Evolutionary conservation across 345 rosid species (phyloP).

Genomic region (Hirschfeldia incana): DNA sequence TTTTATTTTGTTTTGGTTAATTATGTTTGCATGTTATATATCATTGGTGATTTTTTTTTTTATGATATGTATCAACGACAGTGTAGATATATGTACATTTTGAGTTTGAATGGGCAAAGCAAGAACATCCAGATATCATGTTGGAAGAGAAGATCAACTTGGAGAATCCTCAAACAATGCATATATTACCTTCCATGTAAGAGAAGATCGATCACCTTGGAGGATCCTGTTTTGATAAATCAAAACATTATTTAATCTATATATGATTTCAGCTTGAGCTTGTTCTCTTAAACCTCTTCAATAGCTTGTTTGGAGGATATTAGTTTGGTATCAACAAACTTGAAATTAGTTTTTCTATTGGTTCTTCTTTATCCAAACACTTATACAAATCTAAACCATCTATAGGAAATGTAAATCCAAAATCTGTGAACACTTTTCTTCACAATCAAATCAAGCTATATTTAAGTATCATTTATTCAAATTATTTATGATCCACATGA

Average conservation of each 20-base stretch:
- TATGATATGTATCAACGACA: background rate
- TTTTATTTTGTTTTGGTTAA: background rate
- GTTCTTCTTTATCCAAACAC: background rate
- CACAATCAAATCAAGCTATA: background rate
- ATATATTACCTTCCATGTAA: background rate
- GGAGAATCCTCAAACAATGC: background rate
- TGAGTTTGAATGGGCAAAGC: conserved; percentile 1
- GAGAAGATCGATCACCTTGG: background rate
- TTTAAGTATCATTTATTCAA: background rate
- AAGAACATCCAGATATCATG: background rate
- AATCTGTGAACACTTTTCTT: background rate
- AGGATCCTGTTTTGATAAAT: background rate
- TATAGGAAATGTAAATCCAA: no score
- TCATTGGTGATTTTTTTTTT: background rate
- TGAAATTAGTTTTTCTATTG: background rate
- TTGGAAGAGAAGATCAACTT: background rate
- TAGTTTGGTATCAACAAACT: background rate
- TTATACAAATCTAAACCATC: no score
- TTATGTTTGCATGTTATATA: background rate
- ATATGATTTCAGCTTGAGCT: background rate
- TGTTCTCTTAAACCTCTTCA: background rate
- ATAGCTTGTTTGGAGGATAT: background rate
- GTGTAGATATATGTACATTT: background rate
- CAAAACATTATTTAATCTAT: background rate
- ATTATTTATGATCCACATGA: background rate